Evolutionary conservation across 345 rosid species (phyloP), one percentile per base, ranked within the genome.

Genomic region (Clarkia xantiana): DNA sequence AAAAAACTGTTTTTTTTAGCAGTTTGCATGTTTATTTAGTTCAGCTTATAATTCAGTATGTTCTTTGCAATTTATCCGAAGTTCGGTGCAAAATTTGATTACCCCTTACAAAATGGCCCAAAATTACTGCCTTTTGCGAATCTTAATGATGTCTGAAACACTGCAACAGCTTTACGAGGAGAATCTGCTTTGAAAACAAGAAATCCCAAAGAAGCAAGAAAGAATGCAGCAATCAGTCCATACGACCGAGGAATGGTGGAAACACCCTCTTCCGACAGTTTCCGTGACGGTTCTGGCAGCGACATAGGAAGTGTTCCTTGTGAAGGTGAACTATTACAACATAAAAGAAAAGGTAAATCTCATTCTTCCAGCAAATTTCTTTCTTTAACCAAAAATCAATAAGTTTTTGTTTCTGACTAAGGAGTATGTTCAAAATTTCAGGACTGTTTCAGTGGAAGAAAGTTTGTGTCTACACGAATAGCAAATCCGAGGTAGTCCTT

Each of bases 141-240:
- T 29, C 8, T 29, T 29, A 29, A 29, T 29, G 36, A 29, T 29
- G 9, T 29, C 8, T 29, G 7, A 10, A 29, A 29, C 36, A 29
- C 36, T 29, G 36, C 36, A 29, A 29, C 36, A 91, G 98, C 98
- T 56, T 66, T 86, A 71, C 67, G 98, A 75, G 98, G 94, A 63
- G 94, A 91, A 79, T 81, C 83, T 40, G 93, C 89, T 44, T 11
- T 91, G 15, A 81, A 61, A 63, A 67, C 77, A 55, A 78, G 98
- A 57, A 48, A 76, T 58, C 94, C 94, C 39, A 90, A 77, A 59
- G 98, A 91, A 76, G 83, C 93, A 39, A 78, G 73, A 70, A 91
- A 76, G 73, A 86, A 63, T 40, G 94, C 98, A 16, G 58, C 94
- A 17, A 84, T 84, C 62, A 86, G 82, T 70, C 97, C 94, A 13